Evolutionary conservation across 2,329 filamentous ascomycete genomes (phyloP).

Genomic region (Xylaria sp.): DNA sequence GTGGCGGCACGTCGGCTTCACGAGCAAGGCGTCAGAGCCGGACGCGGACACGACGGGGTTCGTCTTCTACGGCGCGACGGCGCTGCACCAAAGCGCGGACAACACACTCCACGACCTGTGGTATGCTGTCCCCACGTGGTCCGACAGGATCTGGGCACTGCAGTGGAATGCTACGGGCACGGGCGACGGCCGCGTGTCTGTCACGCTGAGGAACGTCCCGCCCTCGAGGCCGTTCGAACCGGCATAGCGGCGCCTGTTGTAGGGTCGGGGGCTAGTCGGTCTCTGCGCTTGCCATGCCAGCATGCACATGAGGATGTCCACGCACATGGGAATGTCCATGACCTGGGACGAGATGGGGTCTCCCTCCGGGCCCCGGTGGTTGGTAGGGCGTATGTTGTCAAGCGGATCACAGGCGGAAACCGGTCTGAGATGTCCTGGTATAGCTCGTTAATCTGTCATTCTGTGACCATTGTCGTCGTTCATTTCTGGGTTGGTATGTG

Average conservation of each 20-base stretch:
- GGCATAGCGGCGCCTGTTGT: background rate
- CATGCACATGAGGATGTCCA: background rate
- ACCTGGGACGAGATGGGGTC: too few relatives aligned
- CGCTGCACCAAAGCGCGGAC: constrained; percentile 23
- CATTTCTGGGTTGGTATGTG: too few relatives aligned
- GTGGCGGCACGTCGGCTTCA: constrained; percentile 32
- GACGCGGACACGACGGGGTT: constrained; percentile 32
- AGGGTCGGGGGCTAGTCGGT: background rate
- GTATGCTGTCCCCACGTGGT: constrained; percentile 31
- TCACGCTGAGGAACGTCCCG: constrained; percentile 31
- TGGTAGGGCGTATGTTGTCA: too few relatives aligned
- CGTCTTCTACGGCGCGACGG: constrained; percentile 36
- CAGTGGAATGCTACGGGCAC: constrained; percentile 34
- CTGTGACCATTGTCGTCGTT: too few relatives aligned
- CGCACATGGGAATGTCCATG: too few relatives aligned
- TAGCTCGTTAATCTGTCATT: too few relatives aligned
- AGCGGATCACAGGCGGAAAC: too few relatives aligned
- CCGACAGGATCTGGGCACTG: constrained; percentile 30
- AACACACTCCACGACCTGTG: constrained; percentile 31
- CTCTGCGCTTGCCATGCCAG: too few relatives aligned
- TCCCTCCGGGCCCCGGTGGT: too few relatives aligned
- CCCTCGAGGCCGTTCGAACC: constrained; percentile 15
- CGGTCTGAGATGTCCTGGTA: too few relatives aligned
- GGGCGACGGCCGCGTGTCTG: constrained; percentile 15
- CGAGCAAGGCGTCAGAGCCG: constrained; percentile 2